Evolutionary conservation across 306 rosid species (phyloP), one percentile per base, ranked within the genome.

Genomic region (Cicer pinnatifidum): DNA sequence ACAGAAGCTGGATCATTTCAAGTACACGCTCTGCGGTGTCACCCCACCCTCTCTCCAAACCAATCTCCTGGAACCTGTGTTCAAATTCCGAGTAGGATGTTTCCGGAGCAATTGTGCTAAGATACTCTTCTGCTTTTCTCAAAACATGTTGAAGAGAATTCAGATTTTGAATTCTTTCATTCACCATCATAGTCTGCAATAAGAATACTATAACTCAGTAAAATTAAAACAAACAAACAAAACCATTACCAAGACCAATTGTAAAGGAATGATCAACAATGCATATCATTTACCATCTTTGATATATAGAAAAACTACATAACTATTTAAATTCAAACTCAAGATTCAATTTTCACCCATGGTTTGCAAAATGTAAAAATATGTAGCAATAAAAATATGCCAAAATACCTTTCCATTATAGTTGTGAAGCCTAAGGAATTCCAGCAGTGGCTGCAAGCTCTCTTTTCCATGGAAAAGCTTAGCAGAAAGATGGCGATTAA

Each of bases 31-130:
- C 89, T 0, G 96, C 96, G 0, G 58, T 88, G 88, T 91, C 88
- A 7, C 99, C 99, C 99, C 99, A 94, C 1, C 99, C 99, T 76
- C 99, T 87, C 90, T 91, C 99, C 80, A 94, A 70, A 38, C 99
- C 99, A 63, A 85, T 84, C 69, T 86, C 95, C 79, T 84, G 91
- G 82, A 94, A 87, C 80, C 80, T 86, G 81, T 66, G 63, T 35
- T 85, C 95, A 15, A 94, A 91, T 40, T 84, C 82, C 0, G 92
- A 78, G 81, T 84, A 94, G 7, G 88, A 90, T 0, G 96, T 88
- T 67, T 78, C 66, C 1, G 91, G 89, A 61, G 87, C 77, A 64
- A 94, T 43, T 6, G 82, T 39, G 43, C 50, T 17, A 15, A 94
- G 84, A 69, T 77, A 86, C 33, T 91, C 99, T 82, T 94, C 99